Evolutionary conservation across 805 yeast genomes (phyloP), one percentile per base, ranked within the genome.

Genomic region (Metschnikowia henanensis): DNA sequence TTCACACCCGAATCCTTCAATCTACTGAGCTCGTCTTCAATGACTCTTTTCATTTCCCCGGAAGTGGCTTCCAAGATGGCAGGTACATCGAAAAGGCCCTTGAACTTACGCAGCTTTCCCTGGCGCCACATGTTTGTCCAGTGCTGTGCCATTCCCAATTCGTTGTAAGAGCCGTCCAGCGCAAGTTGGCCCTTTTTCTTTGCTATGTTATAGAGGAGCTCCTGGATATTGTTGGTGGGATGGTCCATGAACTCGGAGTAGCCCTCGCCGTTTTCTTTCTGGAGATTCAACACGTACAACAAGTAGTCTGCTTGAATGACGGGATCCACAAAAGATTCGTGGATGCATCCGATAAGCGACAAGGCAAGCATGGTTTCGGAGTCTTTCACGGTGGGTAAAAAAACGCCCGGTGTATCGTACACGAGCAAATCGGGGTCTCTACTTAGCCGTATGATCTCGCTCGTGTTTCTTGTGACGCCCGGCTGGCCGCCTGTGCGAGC

Each of bases 351-450:
- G 29, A 85, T 80, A 16, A 90, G 64, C 1, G 87, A 73, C 30
- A 91, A 70, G 2, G 83, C 76, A 19, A 92, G 67, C 94, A 91
- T 87, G 1, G 89, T 80, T 49, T 81, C 80, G 3, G 76, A 61
- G 47, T 77, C 75, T 36, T 76, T 74, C 8, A 82, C 86, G 17
- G 80, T 79, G 0, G 99, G 98, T 10, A 89, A 63, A 45, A 88
- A 80, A 4, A 94, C 91, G 1, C 99, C 99, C 0, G 99, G 99
- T 0, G 97, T 87, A 60, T 94, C 99, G 53, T 86, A 80, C 6
- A 91, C 69, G 46, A 80, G 74, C 2, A 92, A 75, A 26, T 79
- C 81, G 0, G 94, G 91, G 22, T 72, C 72, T 9, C 68, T 64
- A 33, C 75, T 66, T 12, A 94, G 72, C 42, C 83, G 68, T 29